Conservation (phyloP, 352 stramenopile genomes). For the Globisporangium radiosum region DNA sequence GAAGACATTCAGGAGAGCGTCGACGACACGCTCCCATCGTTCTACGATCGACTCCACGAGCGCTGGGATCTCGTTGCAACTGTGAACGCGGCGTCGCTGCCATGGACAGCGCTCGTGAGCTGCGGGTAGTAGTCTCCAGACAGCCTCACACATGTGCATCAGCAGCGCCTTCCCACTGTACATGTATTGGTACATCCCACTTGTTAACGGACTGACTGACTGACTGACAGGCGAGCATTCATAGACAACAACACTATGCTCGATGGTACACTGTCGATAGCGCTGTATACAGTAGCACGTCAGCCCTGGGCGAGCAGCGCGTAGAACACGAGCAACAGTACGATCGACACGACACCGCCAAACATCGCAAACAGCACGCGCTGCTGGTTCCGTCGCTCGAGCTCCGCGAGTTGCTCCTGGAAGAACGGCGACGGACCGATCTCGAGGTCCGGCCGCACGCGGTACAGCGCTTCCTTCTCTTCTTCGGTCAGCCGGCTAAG, state of each 20-base stretch:
- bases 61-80: slow-evolving; percentile 10
- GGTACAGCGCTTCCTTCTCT: slow-evolving; percentile 81
- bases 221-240: neutral
- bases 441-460: slow-evolving; percentile 72
- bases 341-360: slow-evolving; percentile 55
- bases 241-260: neutral
- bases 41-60: slow-evolving; percentile 1
- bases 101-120: slow-evolving; percentile 8
- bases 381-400: slow-evolving; percentile 52
- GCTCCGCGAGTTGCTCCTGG: slow-evolving; percentile 47
- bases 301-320: slow-evolving; percentile 28
- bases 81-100: slow-evolving; percentile 5
- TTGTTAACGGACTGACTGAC: neutral
- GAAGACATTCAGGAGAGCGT: slow-evolving; percentile 3
- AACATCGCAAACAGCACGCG: slow-evolving; percentile 73
- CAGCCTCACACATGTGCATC: neutral
- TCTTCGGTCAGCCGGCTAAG: slow-evolving; percentile 60
- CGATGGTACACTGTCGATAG: neutral
- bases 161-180: neutral
- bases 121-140: slow-evolving; percentile 6
- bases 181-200: neutral
- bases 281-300: neutral
- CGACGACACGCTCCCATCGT: neutral
- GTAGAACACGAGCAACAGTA: slow-evolving; percentile 70
- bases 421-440: slow-evolving; percentile 54